Evolutionary conservation across 306 rosid species (phyloP).

Genomic region (Lupinus albus): DNA sequence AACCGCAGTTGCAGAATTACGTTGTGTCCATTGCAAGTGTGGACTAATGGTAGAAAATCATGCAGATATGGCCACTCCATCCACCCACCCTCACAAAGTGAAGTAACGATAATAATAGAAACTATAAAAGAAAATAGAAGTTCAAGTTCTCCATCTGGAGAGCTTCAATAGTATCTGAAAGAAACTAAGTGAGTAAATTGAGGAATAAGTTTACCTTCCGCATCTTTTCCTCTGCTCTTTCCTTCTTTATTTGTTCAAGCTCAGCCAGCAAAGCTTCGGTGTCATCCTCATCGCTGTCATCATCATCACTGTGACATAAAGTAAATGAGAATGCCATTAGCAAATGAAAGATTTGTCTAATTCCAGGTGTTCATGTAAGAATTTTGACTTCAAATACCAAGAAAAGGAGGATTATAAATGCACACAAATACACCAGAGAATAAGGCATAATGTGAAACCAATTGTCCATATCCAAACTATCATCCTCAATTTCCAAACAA

Average conservation of each 20-base stretch:
- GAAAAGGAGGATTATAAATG: conserved; percentile 2
- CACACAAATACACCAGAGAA: conserved; percentile 15
- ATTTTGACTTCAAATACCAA: conserved; percentile 27
- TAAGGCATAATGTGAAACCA: conserved; percentile 21
- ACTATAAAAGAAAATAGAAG: not conserved
- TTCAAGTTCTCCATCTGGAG: not conserved
- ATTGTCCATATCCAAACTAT: not conserved
- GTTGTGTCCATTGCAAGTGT: too few relatives aligned
- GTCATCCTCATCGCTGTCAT: conserved; percentile 72
- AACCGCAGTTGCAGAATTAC: not conserved
- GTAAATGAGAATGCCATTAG: not conserved
- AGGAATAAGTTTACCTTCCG: conserved; percentile 59
- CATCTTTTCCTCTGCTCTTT: conserved; percentile 90
- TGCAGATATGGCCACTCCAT: too few relatives aligned
- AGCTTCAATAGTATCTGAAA: conserved; percentile 28
- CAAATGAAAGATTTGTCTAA: not conserved
- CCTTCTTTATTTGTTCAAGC: conserved; percentile 97
- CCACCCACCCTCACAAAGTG: not conserved
- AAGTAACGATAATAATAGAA: not conserved
- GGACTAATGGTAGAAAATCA: too few relatives aligned
- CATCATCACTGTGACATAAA: conserved; percentile 49
- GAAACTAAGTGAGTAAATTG: not conserved
- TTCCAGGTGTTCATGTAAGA: not conserved
- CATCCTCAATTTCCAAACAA: not conserved
- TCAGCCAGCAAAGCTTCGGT: conserved; percentile 91